Evolutionary conservation across 2,329 filamentous ascomycete genomes (phyloP), one percentile per base, ranked within the genome.

Genomic region (Paraphaeosphaeria minitans): DNA sequence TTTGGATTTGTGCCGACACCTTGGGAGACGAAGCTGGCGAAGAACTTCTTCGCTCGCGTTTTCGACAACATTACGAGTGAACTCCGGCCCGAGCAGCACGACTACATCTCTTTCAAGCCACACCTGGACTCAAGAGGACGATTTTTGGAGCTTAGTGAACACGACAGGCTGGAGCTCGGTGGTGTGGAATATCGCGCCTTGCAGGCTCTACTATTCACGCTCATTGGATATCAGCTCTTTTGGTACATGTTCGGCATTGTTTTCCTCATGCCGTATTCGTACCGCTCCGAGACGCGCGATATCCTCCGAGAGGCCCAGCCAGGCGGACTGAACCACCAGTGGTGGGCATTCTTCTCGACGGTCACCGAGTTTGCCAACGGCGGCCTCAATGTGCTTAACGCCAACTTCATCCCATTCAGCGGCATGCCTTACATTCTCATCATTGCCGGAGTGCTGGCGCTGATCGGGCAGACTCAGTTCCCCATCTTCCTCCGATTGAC

Each of bases 331-430:
- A 68, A 71, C 10, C 72, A 69, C 0, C 70, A 68, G 13, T 76
- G 70, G 71, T 76, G 70, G 70, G 65, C 60, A 0, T 67, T 71
- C 37, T 73, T 70, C 66, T 81, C 82, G 0, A 75, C 82, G 0
- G 81, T 83, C 58, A 85, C 83, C 0, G 83, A 83, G 75, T 72
- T 81, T 14, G 74, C 80, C 54, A 86, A 86, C 59, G 76, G 85
- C 4, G 84, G 84, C 22, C 81, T 84, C 56, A 84, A 83, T 0
- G 75, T 86, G 9, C 83, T 84, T 0, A 82, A 84, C 0, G 82
- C 85, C 54, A 85, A 83, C 2, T 87, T 91, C 78, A 78, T 84
- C 3, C 84, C 85, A 0, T 89, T 88, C 58, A 82, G 85, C 57
- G 78, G 68, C 0, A 67, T 70, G 29, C 71, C 74, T n/a, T 80